Base-by-base conservation (phyloP, 2,329 filamentous ascomycete species). In the Ophiostoma piceae region DNA sequence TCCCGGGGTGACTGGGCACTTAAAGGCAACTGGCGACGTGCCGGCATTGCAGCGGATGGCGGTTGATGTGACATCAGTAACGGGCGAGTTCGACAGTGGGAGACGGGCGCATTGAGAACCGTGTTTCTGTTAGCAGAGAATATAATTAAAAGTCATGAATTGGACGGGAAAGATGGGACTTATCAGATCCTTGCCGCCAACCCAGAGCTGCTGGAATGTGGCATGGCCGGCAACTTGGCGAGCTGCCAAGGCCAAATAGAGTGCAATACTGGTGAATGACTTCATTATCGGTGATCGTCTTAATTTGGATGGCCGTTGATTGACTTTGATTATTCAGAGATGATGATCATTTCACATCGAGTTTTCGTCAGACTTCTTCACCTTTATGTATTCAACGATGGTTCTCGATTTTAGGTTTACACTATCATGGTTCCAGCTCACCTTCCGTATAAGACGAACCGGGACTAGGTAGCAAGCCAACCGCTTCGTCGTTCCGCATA, bases 121-220 rank as follows among this genome's bases (percentile, higher is more conserved):
- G 51, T 57, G 51, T 26, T 26, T 8, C 9, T 22, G 22, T 47
- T n/a, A 47, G 43, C 43, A 47, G 43, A 41, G 43, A 47, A 47
- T 16, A 19, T 2, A 16, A 19, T 47, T 47, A 7, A 1, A 22
- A 57, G 9, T 57, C 22, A 26, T 12, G n/a, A 84, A 87, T 71
- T 79, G 77, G 5, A 76, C 73, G 32, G 8, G 8, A 57, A 12
- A 26, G 9, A 29, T 26, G 35, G 14, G 7, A 78, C 74, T 74
- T 78, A 74, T 79, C 76, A 76, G 77, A 71, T 79, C 82, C 16
- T 78, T 76, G 22, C 79, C 81, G 68, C 80, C 78, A 43, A 84
- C 80, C 82, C 82, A 84, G 66, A 84, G 77, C 4, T 83, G 76
- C 73, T 86, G 84, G 77, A 84, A 85, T 64, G 80, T 85, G 39